A percentile compares a stretch with the other conserved stretches of the same genome.
Evolutionary conservation across 2,329 filamentous ascomycete species (phyloP).

Genomic region (Ophiobolus disseminans): DNA sequence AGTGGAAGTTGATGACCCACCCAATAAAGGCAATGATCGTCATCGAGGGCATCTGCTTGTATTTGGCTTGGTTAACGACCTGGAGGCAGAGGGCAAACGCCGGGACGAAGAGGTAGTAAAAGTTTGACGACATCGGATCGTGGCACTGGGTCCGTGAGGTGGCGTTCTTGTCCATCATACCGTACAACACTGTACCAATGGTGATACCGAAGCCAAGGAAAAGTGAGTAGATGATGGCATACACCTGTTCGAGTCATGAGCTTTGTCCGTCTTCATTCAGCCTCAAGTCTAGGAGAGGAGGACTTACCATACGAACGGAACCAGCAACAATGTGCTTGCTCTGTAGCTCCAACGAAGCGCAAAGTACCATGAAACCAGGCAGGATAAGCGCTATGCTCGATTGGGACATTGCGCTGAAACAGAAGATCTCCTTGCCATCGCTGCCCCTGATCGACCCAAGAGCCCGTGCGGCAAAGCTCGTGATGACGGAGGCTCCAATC

Average conservation of each 20-base stretch:
- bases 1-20: slow-evolving; percentile 78
- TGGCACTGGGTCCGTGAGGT: slow-evolving; percentile 53
- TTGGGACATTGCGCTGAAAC: slow-evolving; percentile 60
- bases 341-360: slow-evolving; percentile 58
- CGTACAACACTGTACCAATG: slow-evolving; percentile 58
- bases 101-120: slow-evolving; percentile 75
- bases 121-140: slow-evolving; percentile 59
- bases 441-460: slow-evolving; percentile 54
- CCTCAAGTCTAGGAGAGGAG: too few relatives aligned
- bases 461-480: slow-evolving; percentile 57
- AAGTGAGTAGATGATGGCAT: slow-evolving; percentile 61
- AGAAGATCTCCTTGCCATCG: slow-evolving; percentile 54
- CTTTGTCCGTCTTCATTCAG: too few relatives aligned
- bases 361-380: slow-evolving; percentile 60
- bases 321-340: slow-evolving; percentile 58
- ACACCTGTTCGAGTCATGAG: slow-evolving; percentile 37
- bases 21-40: slow-evolving; percentile 74
- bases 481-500: slow-evolving; percentile 57
- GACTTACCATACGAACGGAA: slow-evolving; percentile 54
- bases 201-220: slow-evolving; percentile 62
- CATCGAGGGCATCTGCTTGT: slow-evolving; percentile 80
- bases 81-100: slow-evolving; percentile 76
- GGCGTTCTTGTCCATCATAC: slow-evolving; percentile 56
- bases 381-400: slow-evolving; percentile 59
- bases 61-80: slow-evolving; percentile 81